Evolutionary conservation across 768 basidiomycete species (phyloP), one percentile per base, ranked within the genome.

Genomic region (Hortiboletus campestris): DNA sequence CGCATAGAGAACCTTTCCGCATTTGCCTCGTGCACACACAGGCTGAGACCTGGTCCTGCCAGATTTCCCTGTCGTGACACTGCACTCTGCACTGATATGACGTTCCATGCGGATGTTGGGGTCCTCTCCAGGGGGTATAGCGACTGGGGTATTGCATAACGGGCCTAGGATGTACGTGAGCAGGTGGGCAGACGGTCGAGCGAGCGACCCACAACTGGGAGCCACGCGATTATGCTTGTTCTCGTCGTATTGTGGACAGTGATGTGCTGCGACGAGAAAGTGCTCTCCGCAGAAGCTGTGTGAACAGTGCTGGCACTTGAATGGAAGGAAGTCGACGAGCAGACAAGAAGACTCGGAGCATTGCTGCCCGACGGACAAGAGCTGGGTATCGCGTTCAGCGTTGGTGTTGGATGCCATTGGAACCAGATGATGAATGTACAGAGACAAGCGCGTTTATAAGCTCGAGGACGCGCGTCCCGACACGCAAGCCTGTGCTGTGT

Each of bases 261-360:
- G 74, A 64, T 94, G 91, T 2, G 78, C 78, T 17, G 79, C 74
- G 13, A 86, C 87, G 57, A 80, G 81, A 74, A 86, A 93, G 66
- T 94, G 91, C 13, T 91, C 87, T 40, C 84, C 83, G 62, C 92
- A 94, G 74, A 84, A 94, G 0, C 78, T 76, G 16, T 78, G 69
- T 14, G 77, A 66, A 69, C 91, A 94, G 63, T 91, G 89, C 47
- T 89, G 85, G 69, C 91, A 94, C 72, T 86, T 88, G 78, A 93
- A 88, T 0, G 91, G 91, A 12, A 94, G 76, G 61, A 92, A 93
- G 75, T 94, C 91, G 65, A 92, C 80, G 58, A 89, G 79, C 29
- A 78, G 71, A 72, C 91, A 94, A 1, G 81, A 72, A 0, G 80
- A 67, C 48, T 82, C 77, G 14, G 86, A 83, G 72, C 91, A 94